These are phyloP conservation scores for Ophiorrhiza pumila DNA, from an alignment of 257 asterid species.

Conservation along the genomic window DNA sequence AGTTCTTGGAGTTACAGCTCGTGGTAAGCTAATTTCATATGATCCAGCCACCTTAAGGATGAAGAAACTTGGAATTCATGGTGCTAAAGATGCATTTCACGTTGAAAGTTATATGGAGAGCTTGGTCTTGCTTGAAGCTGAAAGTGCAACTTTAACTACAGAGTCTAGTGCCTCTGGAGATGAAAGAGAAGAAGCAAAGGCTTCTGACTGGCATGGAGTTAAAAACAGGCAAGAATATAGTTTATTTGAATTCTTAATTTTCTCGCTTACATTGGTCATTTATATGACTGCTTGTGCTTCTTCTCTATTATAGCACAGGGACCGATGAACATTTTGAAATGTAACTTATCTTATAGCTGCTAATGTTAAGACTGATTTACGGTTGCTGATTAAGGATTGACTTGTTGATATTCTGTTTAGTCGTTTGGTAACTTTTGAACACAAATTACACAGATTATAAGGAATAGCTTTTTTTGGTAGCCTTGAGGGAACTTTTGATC, in stretches of 20 bases:
- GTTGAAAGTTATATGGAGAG: conserved; percentile 22
- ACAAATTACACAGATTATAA: too few species aligned
- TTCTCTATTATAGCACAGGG: background rate
- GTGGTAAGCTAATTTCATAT: conserved; percentile 17
- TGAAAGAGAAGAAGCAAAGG: background rate
- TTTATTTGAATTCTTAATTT: background rate
- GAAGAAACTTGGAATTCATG: conserved; percentile 23
- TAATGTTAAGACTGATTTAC: background rate
- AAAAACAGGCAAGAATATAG: conserved; percentile 1
- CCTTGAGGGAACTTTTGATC: background rate
- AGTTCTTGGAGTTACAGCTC: conserved; percentile 7
- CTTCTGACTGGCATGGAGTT: background rate
- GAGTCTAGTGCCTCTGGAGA: background rate
- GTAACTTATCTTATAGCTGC: background rate
- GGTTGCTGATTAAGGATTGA: background rate
- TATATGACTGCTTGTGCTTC: background rate
- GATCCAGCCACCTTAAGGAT: conserved; percentile 5
- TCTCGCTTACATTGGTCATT: background rate
- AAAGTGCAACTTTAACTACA: background rate
- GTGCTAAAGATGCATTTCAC: conserved; percentile 22
- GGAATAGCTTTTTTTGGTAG: background rate
- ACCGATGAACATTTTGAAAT: background rate
- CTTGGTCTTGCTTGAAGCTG: conserved; percentile 24
- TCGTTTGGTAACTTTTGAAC: background rate
- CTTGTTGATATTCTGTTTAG: background rate